Evolutionary conservation across 345 rosid genomes (phyloP).

Genomic region (Acer yangbiense): DNA sequence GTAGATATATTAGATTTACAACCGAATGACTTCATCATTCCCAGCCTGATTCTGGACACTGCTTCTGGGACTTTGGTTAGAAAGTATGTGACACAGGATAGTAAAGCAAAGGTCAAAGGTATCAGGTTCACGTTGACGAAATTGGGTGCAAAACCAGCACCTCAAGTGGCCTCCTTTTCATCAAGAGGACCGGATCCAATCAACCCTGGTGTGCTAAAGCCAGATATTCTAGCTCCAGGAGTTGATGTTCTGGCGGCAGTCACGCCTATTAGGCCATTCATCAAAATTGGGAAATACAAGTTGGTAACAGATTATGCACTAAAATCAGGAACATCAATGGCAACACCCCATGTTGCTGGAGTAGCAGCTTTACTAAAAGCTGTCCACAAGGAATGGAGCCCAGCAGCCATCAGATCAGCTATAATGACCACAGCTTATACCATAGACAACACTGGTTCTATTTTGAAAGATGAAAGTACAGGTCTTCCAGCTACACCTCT

Average conservation of each 20-base stretch:
- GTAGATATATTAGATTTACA: slow-evolving; percentile 12
- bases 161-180: slow-evolving; percentile 58
- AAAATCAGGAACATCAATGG: slow-evolving; percentile 48
- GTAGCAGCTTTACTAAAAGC: slow-evolving; percentile 53
- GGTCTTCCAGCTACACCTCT: slow-evolving; percentile 37
- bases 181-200: slow-evolving; percentile 62
- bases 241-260: slow-evolving; percentile 42
- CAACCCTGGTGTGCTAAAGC: slow-evolving; percentile 37
- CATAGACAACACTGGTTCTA: slow-evolving; percentile 28
- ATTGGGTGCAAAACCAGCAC: slow-evolving; percentile 42
- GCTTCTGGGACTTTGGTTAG: slow-evolving; percentile 14
- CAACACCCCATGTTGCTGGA: slow-evolving; percentile 61
- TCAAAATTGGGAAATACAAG: slow-evolving; percentile 23
- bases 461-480: slow-evolving; percentile 21
- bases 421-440: slow-evolving; percentile 49
- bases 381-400: slow-evolving; percentile 41
- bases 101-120: slow-evolving; percentile 27
- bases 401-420: slow-evolving; percentile 46
- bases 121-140: slow-evolving; percentile 32
- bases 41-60: slow-evolving; percentile 23
- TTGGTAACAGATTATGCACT: slow-evolving; percentile 29
- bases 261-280: slow-evolving; percentile 16
- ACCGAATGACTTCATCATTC: slow-evolving; percentile 24
- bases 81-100: slow-evolving; percentile 1
- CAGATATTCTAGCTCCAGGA: slow-evolving; percentile 50